Percentiles rank a stretch among this genome's conserved stretches.
Evolutionary conservation across 306 rosid species (phyloP).

Genomic region (Corylus americana): DNA sequence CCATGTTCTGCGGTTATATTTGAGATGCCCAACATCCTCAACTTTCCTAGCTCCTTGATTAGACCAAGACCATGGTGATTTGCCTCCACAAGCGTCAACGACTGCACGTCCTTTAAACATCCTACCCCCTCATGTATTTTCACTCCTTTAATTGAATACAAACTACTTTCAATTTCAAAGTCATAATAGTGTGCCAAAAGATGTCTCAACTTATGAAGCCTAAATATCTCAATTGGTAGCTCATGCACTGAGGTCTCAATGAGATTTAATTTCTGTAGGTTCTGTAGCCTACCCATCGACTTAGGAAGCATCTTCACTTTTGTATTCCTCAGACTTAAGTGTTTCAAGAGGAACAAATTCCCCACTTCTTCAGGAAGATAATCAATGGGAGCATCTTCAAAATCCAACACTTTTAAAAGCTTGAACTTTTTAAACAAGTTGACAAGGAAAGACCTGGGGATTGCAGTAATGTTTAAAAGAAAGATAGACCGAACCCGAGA

Average conservation of each 20-base stretch:
- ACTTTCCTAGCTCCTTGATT: background rate
- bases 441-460: background rate
- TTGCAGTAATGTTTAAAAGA: background rate
- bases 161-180: background rate
- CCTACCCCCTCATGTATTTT: constrained; percentile 16
- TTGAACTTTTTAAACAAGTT: background rate
- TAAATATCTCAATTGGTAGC: background rate
- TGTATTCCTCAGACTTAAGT: constrained; percentile 1
- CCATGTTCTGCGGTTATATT: background rate
- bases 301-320: constrained; percentile 5
- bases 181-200: constrained; percentile 8
- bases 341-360: background rate
- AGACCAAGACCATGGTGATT: background rate
- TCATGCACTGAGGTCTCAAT: background rate
- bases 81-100: background rate
- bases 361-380: background rate
- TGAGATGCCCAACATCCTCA: background rate
- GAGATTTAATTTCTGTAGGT: background rate
- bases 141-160: background rate
- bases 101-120: background rate
- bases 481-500: background rate
- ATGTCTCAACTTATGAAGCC: background rate
- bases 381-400: background rate
- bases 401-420: constrained; percentile 8
- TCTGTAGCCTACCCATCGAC: constrained; percentile 1